Evolutionary conservation across 2,329 filamentous ascomycete genomes (phyloP).

Genomic region (Sporothrix mexicana): DNA sequence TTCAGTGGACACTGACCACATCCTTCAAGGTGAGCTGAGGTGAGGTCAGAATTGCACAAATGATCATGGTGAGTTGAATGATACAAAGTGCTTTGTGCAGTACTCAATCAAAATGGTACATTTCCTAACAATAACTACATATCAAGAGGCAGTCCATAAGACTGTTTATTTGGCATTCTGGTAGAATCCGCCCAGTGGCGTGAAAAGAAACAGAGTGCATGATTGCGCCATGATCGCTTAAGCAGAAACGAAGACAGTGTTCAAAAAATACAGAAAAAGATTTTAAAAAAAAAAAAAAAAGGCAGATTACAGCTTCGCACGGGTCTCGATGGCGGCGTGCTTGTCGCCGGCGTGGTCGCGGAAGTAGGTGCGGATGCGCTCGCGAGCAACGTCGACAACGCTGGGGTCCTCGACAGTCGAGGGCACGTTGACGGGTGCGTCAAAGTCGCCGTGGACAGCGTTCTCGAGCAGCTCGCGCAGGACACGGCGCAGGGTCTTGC

Average conservation of each 20-base stretch:
- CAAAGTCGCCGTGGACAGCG: conserved; percentile 73
- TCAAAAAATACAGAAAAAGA: neutral
- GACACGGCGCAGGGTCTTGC: conserved; percentile 85
- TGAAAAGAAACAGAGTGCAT: neutral
- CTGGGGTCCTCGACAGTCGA: conserved; percentile 83
- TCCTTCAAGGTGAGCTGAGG: neutral
- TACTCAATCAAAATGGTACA: neutral
- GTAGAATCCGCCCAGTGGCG: neutral
- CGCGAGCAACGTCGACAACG: conserved; percentile 75
- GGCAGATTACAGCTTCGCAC: conserved; percentile 56
- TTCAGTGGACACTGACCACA: no score
- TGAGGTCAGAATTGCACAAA: neutral
- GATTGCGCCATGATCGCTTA: conserved; percentile 17
- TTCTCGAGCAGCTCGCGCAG: conserved; percentile 85
- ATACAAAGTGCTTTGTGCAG: neutral
- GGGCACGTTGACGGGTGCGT: conserved; percentile 74
- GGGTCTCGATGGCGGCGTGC: conserved; percentile 54
- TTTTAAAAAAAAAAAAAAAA: neutral
- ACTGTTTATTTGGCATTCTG: neutral
- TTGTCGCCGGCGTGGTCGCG: conserved; percentile 49
- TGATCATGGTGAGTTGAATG: neutral
- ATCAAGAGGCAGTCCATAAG: neutral
- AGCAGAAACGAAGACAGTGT: neutral
- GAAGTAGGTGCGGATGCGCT: conserved; percentile 78
- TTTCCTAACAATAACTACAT: neutral